Conservation (phyloP, 441 rosid species). For the Syzygium malaccense region DNA sequence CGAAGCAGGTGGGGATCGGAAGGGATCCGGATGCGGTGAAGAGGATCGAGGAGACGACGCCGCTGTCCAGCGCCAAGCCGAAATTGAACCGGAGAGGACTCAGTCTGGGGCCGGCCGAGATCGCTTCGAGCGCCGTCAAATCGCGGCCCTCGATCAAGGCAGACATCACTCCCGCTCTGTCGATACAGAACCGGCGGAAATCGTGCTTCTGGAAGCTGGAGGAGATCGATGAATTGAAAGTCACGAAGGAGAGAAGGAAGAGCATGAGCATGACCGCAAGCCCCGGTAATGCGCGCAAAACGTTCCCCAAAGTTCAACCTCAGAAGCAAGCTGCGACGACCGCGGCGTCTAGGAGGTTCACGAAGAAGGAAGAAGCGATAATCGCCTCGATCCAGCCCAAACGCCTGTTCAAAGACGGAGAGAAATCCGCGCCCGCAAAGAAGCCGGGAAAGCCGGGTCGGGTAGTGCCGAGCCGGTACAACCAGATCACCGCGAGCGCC, state of each 20-base stretch:
- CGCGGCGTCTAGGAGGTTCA: conserved; percentile 41
- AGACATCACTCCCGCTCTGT: conserved; percentile 50
- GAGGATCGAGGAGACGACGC: conserved; percentile 28
- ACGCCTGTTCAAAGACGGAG: conserved; percentile 72
- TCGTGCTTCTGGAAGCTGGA: conserved; percentile 87
- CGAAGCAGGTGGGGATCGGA: conserved; percentile 23
- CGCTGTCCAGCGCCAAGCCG: conserved; percentile 26
- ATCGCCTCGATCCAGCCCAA: conserved; percentile 65
- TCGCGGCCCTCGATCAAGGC: conserved; percentile 31
- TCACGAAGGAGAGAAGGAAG: conserved; percentile 54
- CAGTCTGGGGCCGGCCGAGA: conserved; percentile 85
- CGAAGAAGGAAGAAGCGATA: conserved; percentile 62
- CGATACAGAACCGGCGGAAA: conserved; percentile 64
- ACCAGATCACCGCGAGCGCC: conserved; percentile 36
- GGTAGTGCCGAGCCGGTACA: conserved; percentile 73
- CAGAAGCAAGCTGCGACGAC: conserved; percentile 69
- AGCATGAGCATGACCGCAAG: conserved; percentile 69
- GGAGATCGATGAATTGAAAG: conserved; percentile 63
- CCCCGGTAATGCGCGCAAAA: conserved; percentile 31
- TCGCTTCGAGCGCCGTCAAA: conserved; percentile 32
- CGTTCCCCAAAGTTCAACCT: conserved; percentile 30
- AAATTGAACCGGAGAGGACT: conserved; percentile 57
- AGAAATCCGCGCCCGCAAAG: conserved; percentile 40
- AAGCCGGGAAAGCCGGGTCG: conserved; percentile 63
- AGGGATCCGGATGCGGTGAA: conserved; percentile 11